These are phyloP conservation scores for Neoboletus subvelutipes DNA, from an alignment of 768 basidiomycete genomes.

Conservation along the genomic window DNA sequence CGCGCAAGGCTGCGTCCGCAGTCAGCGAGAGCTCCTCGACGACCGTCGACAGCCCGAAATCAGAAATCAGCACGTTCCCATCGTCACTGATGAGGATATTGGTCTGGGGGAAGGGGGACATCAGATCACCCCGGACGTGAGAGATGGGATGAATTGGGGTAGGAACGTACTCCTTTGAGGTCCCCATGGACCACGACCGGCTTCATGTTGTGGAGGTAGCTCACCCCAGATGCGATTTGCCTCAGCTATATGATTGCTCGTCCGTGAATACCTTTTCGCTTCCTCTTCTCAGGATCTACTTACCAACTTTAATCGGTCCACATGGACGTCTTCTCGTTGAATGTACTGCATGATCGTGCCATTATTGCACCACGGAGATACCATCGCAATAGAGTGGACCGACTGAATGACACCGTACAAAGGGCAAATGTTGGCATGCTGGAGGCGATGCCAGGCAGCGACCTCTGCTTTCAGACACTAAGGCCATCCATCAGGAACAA, in stretches of 20 bases:
- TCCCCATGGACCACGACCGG: constrained; percentile 61
- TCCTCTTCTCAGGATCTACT: constrained; percentile 9
- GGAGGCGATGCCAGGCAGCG: too few species aligned
- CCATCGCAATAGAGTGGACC: constrained; percentile 55
- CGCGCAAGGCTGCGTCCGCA: constrained; percentile 16
- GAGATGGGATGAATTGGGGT: not conserved
- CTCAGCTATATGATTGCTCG: constrained; percentile 36
- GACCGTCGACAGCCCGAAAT: constrained; percentile 61
- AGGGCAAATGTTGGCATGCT: too few species aligned
- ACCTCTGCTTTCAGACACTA: too few species aligned
- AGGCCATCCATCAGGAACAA: not conserved
- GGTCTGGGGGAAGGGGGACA: constrained; percentile 33
- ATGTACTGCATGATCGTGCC: constrained; percentile 55
- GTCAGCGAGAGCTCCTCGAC: constrained; percentile 49
- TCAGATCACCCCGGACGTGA: not conserved
- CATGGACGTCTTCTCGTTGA: constrained; percentile 37
- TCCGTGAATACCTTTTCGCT: not conserved
- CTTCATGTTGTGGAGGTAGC: constrained; percentile 55
- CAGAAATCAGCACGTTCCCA: constrained; percentile 55
- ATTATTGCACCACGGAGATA: constrained; percentile 63
- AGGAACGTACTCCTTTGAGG: constrained; percentile 51
- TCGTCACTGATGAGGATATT: constrained; percentile 57
- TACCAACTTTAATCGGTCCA: constrained; percentile 50
- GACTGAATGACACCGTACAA: constrained; percentile 55
- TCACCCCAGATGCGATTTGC: constrained; percentile 56